Evolutionary conservation across 352 stramenopile species (phyloP).

Genomic region (Blastocystis sp.): DNA sequence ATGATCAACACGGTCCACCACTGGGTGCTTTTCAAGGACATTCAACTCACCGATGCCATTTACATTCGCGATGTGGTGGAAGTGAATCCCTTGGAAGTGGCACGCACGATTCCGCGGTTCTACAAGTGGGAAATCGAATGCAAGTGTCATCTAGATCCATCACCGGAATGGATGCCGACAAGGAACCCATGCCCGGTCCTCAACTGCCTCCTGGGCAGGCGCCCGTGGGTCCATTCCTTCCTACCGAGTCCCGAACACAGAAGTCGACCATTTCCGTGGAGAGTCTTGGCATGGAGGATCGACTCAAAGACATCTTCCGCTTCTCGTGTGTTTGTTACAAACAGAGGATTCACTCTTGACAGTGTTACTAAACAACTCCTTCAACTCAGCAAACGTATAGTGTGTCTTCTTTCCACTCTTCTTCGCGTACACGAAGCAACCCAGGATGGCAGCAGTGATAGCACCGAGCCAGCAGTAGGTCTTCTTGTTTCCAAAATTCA

Average conservation of each 20-base stretch:
- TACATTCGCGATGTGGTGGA: slow-evolving; percentile 13
- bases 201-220: not conserved
- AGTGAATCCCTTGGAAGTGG: slow-evolving; percentile 1
- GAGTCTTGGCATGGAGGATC: not conserved
- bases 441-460: not conserved
- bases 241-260: not conserved
- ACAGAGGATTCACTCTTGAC: not conserved
- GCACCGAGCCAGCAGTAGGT: not conserved
- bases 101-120: not conserved
- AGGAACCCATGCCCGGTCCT: not conserved
- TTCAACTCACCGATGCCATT: not conserved
- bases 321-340: slow-evolving; percentile 6
- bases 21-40: slow-evolving; percentile 39
- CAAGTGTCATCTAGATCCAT: not conserved
- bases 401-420: not conserved
- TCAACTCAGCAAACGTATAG: not conserved
- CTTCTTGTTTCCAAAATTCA: not conserved
- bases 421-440: not conserved
- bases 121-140: not conserved
- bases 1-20: not conserved
- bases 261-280: not conserved
- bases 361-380: not conserved
- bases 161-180: not conserved
- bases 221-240: not conserved
- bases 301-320: slow-evolving; percentile 1